Base-by-base conservation (phyloP, 1,284 basidiomycete species). In the Abortiporus biennis region DNA sequence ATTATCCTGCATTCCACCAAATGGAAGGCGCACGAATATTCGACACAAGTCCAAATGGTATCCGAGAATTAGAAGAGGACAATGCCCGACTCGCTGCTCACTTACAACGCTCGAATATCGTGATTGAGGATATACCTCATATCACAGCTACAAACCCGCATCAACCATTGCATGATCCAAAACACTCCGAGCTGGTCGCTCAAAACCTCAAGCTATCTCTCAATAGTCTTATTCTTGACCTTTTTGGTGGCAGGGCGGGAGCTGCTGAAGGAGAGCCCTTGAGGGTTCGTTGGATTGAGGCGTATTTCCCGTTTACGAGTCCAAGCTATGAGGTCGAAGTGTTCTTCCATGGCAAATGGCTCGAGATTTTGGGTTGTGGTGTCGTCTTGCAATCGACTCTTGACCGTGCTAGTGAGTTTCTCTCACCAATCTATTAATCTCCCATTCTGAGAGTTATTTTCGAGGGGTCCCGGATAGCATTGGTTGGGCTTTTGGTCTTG, bases 1-100 rank as follows among this genome's bases (percentile, higher is more conserved):
- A 99, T 64, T 98, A 98, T 63, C 96, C 96, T 15, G 88, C 97
- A 34, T 99, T 99, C 63, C 96, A 99, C 66, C 96, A 99, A 66
- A 92, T 97, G 70, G 96, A 99, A 63, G 96, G 95, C 23, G 92
- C 94, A 16, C 73, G 82, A 33, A 80, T 97, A 38, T 93, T 88
- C 52, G 65, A 70, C 35, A 67, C 74, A 42, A 69, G 75, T 51
- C 49, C 69, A 36, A 54, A 63, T 2, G 74, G 73, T 2, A 69
- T 82, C 66, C 65, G 69, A 36, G 78, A 83, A 45, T 71, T 87
- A 16, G 64, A 76, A 46, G 72, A 75, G 47, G 78, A 83, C 48
- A 86, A 91, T 52, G 75, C 65, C 27, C 66, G 68, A 31, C 73
- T 97, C 19, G 69, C 74, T 30, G 63, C 64, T 2, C 64, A 79